These are phyloP conservation scores for Candida glucosophila DNA, from an alignment of 1,139 yeast species.

Conservation along the genomic window DNA sequence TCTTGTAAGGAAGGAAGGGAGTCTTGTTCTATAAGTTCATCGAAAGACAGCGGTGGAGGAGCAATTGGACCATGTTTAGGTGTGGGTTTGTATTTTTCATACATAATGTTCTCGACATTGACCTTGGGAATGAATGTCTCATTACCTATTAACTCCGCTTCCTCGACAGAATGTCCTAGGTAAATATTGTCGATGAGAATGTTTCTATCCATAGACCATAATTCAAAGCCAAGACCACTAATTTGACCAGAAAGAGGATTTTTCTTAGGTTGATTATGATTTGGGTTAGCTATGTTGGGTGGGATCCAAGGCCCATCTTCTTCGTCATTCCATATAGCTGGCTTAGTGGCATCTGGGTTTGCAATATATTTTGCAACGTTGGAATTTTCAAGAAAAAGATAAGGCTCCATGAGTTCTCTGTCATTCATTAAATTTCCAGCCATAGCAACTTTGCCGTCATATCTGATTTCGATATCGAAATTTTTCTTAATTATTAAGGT, in stretches of 20 bases:
- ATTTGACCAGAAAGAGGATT: slow-evolving; percentile 62
- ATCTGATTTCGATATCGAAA: slow-evolving; percentile 68
- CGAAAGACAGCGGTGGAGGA: slow-evolving; percentile 36
- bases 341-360: slow-evolving; percentile 60
- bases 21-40: slow-evolving; percentile 26
- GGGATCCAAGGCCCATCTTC: slow-evolving; percentile 82
- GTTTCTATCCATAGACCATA: slow-evolving; percentile 79
- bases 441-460: slow-evolving; percentile 69
- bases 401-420: slow-evolving; percentile 51
- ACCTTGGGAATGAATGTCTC: slow-evolving; percentile 59
- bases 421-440: slow-evolving; percentile 56
- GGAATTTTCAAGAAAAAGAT: slow-evolving; percentile 56
- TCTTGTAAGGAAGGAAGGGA: slow-evolving; percentile 8
- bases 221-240: slow-evolving; percentile 81
- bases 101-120: slow-evolving; percentile 40
- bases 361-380: slow-evolving; percentile 51
- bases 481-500: slow-evolving; percentile 61
- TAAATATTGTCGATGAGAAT: slow-evolving; percentile 77
- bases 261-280: slow-evolving; percentile 66
- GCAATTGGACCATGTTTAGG: slow-evolving; percentile 24
- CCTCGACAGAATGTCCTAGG: slow-evolving; percentile 70
- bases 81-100: slow-evolving; percentile 29
- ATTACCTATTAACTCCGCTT: slow-evolving; percentile 81
- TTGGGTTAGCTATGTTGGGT: slow-evolving; percentile 64
- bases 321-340: slow-evolving; percentile 79